phyloP scores from a whole-genome alignment of 257 asterid genomes.

The Dorcoceras hygrometricum region DNA sequence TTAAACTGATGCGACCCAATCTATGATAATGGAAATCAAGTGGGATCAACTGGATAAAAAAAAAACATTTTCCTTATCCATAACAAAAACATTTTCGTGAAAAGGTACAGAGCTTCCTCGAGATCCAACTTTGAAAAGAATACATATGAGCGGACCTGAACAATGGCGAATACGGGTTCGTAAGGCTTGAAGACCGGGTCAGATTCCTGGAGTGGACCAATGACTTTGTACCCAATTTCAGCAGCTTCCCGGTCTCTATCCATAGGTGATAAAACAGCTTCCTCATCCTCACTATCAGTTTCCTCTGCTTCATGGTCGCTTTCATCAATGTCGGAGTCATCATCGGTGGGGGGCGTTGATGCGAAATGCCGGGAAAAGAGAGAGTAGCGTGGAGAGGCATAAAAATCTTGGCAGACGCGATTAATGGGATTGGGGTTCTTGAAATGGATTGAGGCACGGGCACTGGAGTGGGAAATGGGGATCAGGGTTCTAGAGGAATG shows the following conservation, averaged over 20 bases:
- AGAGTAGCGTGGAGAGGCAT: conserved; percentile 17
- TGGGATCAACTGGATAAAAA: neutral
- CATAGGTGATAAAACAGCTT: conserved; percentile 31
- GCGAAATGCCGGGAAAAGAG: conserved; percentile 32
- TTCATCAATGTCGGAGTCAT: conserved; percentile 25
- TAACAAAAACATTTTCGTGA: neutral
- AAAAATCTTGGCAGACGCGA: conserved; percentile 20
- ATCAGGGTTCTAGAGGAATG: conserved; percentile 31
- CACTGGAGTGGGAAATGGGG: conserved; percentile 28
- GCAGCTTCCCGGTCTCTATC: conserved; percentile 43
- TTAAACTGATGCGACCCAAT: conserved; percentile 96
- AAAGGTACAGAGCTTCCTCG: neutral
- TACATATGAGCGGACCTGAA: conserved; percentile 49
- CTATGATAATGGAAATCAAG: conserved; percentile 34
- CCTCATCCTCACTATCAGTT: conserved; percentile 19
- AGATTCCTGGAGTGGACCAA: conserved; percentile 60
- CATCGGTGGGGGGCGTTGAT: conserved; percentile 30
- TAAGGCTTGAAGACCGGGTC: conserved; percentile 58
- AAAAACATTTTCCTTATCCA: neutral
- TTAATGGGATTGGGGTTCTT: conserved; percentile 21
- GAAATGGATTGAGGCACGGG: conserved; percentile 22
- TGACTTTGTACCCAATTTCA: conserved; percentile 73
- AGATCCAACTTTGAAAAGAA: neutral
- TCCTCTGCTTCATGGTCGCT: conserved; percentile 16
- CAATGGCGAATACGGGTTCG: conserved; percentile 73